A percentile compares a stretch with the other conserved stretches of the same genome.
phyloP scores from a whole-genome alignment of 805 yeast species.

The Wickerhamomyces mucosus region DNA sequence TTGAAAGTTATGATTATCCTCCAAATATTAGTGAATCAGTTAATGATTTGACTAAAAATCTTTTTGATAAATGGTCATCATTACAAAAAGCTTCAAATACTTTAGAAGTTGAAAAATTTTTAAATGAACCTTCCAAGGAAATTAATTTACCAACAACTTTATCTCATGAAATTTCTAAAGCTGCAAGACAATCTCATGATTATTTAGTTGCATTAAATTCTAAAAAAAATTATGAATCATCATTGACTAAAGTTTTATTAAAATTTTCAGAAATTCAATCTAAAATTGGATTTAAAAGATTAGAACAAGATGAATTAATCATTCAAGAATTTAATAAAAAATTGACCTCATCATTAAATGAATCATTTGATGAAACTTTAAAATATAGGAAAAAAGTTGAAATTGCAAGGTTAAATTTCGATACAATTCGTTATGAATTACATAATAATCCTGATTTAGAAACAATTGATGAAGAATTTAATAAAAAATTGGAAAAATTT shows the following conservation, averaged over 20 bases:
- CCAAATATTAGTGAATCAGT: slow-evolving; percentile 66
- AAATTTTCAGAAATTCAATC: slow-evolving; percentile 47
- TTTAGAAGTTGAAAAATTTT: slow-evolving; percentile 53
- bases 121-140: slow-evolving; percentile 24
- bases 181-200: slow-evolving; percentile 42
- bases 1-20: slow-evolving; percentile 75
- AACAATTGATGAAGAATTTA: slow-evolving; percentile 24
- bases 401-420: slow-evolving; percentile 59
- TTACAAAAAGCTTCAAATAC: slow-evolving; percentile 57
- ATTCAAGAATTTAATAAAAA: slow-evolving; percentile 49
- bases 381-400: slow-evolving; percentile 61
- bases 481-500: slow-evolving; percentile 27
- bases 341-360: slow-evolving; percentile 41
- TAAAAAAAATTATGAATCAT: slow-evolving; percentile 10
- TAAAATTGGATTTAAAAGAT: slow-evolving; percentile 57
- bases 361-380: slow-evolving; percentile 51
- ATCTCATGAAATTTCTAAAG: slow-evolving; percentile 56
- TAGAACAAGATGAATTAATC: slow-evolving; percentile 60
- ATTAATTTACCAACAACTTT: slow-evolving; percentile 53
- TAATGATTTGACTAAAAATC: slow-evolving; percentile 47
- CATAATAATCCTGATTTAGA: slow-evolving; percentile 20
- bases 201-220: slow-evolving; percentile 25
- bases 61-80: slow-evolving; percentile 47
- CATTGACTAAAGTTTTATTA: slow-evolving; percentile 21
- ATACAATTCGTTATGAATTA: slow-evolving; percentile 54